Evolutionary conservation across 2,329 filamentous ascomycete genomes (phyloP).

Genomic region (Colletotrichum sp.): DNA sequence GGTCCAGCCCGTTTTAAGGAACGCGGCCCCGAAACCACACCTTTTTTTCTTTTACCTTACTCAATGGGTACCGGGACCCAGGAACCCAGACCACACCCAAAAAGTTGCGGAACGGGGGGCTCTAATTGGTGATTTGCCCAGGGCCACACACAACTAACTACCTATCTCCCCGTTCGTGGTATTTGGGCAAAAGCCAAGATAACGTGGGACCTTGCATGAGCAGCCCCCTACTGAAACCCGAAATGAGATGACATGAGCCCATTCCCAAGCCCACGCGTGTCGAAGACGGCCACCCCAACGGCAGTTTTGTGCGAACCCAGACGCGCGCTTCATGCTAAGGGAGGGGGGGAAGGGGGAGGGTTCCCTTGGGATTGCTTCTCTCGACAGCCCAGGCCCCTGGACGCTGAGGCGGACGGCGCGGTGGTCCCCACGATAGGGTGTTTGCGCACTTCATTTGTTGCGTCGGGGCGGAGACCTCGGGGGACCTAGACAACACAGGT

Average conservation of each 20-base stretch:
- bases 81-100: not conserved
- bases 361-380: not conserved
- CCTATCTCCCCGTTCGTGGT: not conserved
- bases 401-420: not conserved
- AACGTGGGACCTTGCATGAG: not conserved
- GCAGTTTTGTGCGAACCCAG: not conserved
- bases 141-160: not conserved
- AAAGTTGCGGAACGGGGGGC: not conserved
- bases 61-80: not conserved
- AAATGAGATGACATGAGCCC: slow-evolving; percentile 21
- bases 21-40: not conserved
- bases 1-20: slow-evolving; percentile 4
- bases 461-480: not conserved
- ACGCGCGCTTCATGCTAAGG: slow-evolving; percentile 3
- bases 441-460: not conserved
- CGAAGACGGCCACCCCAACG: not conserved
- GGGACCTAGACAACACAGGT: not conserved
- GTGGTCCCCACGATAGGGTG: not conserved
- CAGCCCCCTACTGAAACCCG: slow-evolving; percentile 3
- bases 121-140: not conserved
- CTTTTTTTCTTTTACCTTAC: not conserved
- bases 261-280: slow-evolving; percentile 15
- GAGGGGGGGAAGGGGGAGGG: not conserved
- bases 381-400: not conserved
- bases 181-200: not conserved